phyloP scores from a whole-genome alignment of 768 basidiomycete genomes.

The Panellus pusillus region DNA sequence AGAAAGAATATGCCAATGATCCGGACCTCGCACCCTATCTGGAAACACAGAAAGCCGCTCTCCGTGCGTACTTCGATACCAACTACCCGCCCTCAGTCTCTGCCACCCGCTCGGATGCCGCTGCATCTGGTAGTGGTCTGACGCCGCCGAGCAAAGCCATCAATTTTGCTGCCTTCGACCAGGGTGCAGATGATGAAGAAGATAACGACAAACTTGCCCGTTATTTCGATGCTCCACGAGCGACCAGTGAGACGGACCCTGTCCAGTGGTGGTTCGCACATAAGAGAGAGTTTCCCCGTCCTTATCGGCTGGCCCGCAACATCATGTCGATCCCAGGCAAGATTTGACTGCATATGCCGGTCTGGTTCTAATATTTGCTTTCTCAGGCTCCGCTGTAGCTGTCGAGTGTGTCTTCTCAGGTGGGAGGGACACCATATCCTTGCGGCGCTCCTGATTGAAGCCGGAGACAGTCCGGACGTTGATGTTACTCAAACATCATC shows the following conservation, averaged over 20 bases:
- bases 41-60: no score
- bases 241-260: not conserved
- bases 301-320: constrained; percentile 11
- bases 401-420: not conserved
- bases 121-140: no score
- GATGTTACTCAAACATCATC: constrained; percentile 2
- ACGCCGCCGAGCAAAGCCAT: no score
- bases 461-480: not conserved
- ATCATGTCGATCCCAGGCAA: constrained; percentile 8
- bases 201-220: no score
- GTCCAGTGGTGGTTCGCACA: constrained; percentile 3
- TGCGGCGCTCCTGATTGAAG: not conserved
- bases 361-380: no score
- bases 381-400: constrained; percentile 13
- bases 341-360: no score
- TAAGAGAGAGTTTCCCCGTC: not conserved
- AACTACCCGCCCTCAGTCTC: no score
- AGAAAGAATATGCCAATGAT: constrained; percentile 25
- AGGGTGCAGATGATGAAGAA: no score
- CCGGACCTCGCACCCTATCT: no score
- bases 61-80: no score
- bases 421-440: not conserved
- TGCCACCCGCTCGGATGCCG: no score
- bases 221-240: not conserved
- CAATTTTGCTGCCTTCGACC: no score